phyloP scores from a whole-genome alignment of 2,329 filamentous ascomycete species.

The Colletotrichum siamense region DNA sequence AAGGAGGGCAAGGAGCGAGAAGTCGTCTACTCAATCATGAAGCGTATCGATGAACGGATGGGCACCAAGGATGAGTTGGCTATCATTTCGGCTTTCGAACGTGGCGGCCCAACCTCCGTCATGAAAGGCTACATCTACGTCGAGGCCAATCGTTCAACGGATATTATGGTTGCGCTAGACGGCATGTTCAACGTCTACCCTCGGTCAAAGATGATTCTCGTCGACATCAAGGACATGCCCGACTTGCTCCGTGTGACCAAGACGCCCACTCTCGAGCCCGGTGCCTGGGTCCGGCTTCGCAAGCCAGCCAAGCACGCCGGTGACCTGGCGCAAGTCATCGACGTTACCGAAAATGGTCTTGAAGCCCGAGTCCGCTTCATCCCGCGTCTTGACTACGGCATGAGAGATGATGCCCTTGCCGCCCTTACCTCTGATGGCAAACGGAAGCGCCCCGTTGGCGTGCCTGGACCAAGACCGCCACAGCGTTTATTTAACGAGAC shows the following conservation, averaged over 20 bases:
- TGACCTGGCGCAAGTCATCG: conserved; percentile 90
- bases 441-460: conserved; percentile 73
- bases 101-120: conserved; percentile 74
- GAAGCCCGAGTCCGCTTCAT: conserved; percentile 88
- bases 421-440: conserved; percentile 66
- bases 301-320: conserved; percentile 81
- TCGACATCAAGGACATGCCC: conserved; percentile 97
- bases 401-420: conserved; percentile 73
- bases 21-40: conserved; percentile 86
- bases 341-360: conserved; percentile 91
- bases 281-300: conserved; percentile 90
- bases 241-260: conserved; percentile 92
- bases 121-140: conserved; percentile 98
- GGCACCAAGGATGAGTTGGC: conserved; percentile 80
- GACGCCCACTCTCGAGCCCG: conserved; percentile 82
- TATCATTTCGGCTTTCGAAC: conserved; percentile 92
- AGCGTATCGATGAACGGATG: conserved; percentile 81
- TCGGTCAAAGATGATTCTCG: conserved; percentile 82
- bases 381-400: conserved; percentile 88
- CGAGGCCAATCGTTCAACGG: conserved; percentile 85
- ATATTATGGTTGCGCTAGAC: conserved; percentile 83
- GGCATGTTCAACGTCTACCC: conserved; percentile 90
- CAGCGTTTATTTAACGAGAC: conserved; percentile 91
- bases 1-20: conserved; percentile 96
- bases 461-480: conserved; percentile 74